Evolutionary conservation across 106 monocot species (phyloP), one percentile per base, ranked within the genome.

Genomic region (Hemerocallis citrina): DNA sequence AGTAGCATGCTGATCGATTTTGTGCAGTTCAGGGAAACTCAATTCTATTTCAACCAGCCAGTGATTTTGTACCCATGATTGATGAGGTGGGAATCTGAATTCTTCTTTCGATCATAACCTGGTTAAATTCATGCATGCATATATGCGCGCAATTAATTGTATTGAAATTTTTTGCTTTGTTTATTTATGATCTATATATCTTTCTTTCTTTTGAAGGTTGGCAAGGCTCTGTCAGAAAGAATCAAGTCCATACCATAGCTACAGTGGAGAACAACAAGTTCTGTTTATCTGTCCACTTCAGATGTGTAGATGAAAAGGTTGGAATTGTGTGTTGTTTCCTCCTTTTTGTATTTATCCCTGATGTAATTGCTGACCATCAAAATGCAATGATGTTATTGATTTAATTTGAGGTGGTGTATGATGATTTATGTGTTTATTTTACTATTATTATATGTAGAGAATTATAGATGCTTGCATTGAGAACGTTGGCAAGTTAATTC

Each of bases 201-300:
- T n/a, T 7, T 29, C 15, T 57, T 15, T 23, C 10, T 45, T 23
- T 44, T 35, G 46, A 56, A 89, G 88, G 83, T 89, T 1, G 74
- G 74, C 55, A 65, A 81, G 17, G 45, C 66, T 34, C 44, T 89
- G 41, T 17, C 77, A 30, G 77, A 81, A 71, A 77, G 69, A 60
- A 84, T 75, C 41, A 72, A 77, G 52, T 40, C 31, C n/a, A 73
- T 74, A 24, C 64, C 63, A 25, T 83, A 11, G 66, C 80, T 33
- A 80, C 70, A 56, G 84, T 89, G 59, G 88, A 89, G 84, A 74
- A 89, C 77, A 84, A 89, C 72, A 84, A 77, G 63, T 89, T 89
- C 61, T 89, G 88, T 40, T 41, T 80, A 27, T 89, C 88, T 30
- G 88, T 89, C 61, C 88, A 89, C 34, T 89, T 71, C 51, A 64